Base-by-base conservation (phyloP, 1,284 basidiomycete species). In the Trichosporon asahii region DNA sequence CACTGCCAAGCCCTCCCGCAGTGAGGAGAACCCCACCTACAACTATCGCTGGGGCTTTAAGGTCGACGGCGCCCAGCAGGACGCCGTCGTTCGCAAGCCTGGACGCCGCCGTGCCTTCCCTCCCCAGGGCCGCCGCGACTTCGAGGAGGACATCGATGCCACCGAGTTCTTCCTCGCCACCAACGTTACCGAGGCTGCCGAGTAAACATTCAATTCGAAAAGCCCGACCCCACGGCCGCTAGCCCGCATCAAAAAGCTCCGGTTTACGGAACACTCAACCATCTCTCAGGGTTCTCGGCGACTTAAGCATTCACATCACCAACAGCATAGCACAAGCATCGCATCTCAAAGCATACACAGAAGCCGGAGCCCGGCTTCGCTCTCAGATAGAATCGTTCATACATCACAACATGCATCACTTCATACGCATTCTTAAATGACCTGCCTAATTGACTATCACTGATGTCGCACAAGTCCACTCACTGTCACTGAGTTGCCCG, bases 1-100 rank as follows among this genome's bases (percentile, higher is more conserved):
- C 57, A 61, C 29, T 15, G 29, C 21, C 21, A 29, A 31, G 18
- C 57, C 57, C 15, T 11, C 57, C 29, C 27, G 29, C 29, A 31
- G 15, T 15, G 57, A 33, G 29, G 57, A 61, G 57, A 61, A 61
- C 57, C 57, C 57, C 5, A 61, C 57, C 57, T 61, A 61, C 57
- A 61, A 61, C 57, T 61, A 31, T 18, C 57, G 57, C 57, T 61
- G 29, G 27, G 57, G 57, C 15, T 61, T 61, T 31, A 61, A 29
- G 18, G 57, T 61, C 29, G 57, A 61, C 57, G 57, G 57, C 15
- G 57, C 57, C 21, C 57, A 61, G 57, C 57, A 61, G 57, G 57
- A 61, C 29, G 57, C 57, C 29, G 57, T 61, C 9, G 57, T 61
- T 18, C 57, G 57, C 57, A 61, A 61, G 57, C 15, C 57, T 8